phyloP scores from a whole-genome alignment of 345 rosid species.

The Triadica sebifera region DNA sequence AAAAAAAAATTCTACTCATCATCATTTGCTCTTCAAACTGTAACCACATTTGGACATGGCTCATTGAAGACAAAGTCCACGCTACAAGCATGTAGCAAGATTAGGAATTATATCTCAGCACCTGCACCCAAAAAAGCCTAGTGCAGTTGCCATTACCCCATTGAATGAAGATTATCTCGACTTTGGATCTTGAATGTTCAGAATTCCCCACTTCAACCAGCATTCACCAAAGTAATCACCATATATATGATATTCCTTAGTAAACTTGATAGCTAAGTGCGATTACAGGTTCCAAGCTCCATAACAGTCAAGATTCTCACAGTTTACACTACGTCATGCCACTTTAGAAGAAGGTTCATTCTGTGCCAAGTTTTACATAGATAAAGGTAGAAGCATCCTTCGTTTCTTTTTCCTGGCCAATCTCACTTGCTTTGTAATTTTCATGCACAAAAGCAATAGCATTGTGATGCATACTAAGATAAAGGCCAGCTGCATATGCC shows the following conservation, averaged over 20 bases:
- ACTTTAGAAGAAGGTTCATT: conserved; percentile 1
- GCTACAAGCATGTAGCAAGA: conserved; percentile 13
- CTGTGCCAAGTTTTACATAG: conserved; percentile 50
- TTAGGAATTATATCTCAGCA: conserved; percentile 10
- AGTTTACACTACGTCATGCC: conserved; percentile 22
- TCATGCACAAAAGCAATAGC: conserved; percentile 81
- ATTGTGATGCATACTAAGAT: conserved; percentile 64
- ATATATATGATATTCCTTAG: conserved; percentile 20
- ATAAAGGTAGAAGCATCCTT: conserved; percentile 96
- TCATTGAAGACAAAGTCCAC: conserved; percentile 3
- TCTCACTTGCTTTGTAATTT: conserved; percentile 78
- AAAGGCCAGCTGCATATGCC: conserved; percentile 64
- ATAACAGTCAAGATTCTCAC: conserved; percentile 19
- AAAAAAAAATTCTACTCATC: conserved; percentile 12
- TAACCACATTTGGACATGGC: conserved; percentile 1
- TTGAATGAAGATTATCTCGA: conserved; percentile 17
- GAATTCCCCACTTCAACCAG: conserved; percentile 13
- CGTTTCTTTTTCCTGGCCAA: conserved; percentile 81
- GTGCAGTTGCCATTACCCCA: neutral
- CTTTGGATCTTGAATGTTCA: conserved; percentile 17
- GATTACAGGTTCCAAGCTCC: conserved; percentile 15
- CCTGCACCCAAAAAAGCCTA: neutral
- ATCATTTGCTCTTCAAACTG: neutral
- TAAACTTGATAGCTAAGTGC: conserved; percentile 17
- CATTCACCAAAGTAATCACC: conserved; percentile 10